Evolutionary conservation across 495 filamentous ascomycete genomes (phyloP), one percentile per base, ranked within the genome.

Genomic region (Entonaema liquescens): DNA sequence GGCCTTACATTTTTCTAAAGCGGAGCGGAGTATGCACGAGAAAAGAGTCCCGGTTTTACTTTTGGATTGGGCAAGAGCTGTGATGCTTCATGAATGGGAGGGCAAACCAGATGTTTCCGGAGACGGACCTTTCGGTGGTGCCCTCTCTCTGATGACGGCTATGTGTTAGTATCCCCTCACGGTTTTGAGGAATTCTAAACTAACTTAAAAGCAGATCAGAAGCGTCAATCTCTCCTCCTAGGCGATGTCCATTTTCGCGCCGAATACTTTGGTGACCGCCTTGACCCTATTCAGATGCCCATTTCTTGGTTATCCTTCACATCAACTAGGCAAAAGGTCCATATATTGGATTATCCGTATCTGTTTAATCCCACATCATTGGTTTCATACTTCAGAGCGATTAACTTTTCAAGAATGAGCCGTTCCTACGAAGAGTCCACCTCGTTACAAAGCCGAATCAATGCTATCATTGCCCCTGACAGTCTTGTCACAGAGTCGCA

Each of bases 371-470:
- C 89, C 0, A 83, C 89, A 0, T 86, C 87, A 12, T 79, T 95
- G 7, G 90, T 97, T 38, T 90, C 89, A 0, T 97, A 93, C 74
- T 97, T 97, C 73, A 91, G 94, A 3, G 87, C 93, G n/a, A 88
- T 97, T 63, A 97, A 97, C 72, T 91, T 92, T 70, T 88, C 89
- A 0, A 84, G 85, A 26, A 97, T 98, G 94, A 91, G 87, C 23
- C 87, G 89, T 53, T 85, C 89, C 7, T 92, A 88, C 72, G 91
- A 95, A 72, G 84, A 87, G 52, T 88, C 93, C 0, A 88, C 86
- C 72, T 89, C 87, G 0, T 84, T 87, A 13, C 84, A 88, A 31
- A 84, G 86, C 29, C 84, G 90, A 62, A 85, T 90, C 38, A 83
- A 83, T 5, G 85, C 87, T 42, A 88, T 91, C 47, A 83, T 85